These are phyloP conservation scores for Yamadazyma epiphylla DNA, from an alignment of 1,139 yeast species.

Conservation along the genomic window DNA sequence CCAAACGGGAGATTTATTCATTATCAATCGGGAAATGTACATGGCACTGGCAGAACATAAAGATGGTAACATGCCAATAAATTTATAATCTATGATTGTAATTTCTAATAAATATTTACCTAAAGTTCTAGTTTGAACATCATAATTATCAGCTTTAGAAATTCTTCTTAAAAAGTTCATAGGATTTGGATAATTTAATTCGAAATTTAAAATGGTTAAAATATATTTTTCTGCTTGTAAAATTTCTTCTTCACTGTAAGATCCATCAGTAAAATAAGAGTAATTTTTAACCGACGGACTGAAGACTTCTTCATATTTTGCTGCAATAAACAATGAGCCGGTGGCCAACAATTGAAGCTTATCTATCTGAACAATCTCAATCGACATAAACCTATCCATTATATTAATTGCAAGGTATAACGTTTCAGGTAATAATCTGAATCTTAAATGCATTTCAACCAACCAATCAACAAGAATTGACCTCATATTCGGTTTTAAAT, in stretches of 20 bases:
- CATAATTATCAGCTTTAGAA: conserved; percentile 93
- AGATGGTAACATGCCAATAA: conserved; percentile 77
- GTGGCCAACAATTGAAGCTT: conserved; percentile 88
- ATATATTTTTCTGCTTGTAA: conserved; percentile 84
- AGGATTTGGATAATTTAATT: conserved; percentile 87
- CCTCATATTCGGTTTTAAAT: conserved; percentile 80
- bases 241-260: conserved; percentile 80
- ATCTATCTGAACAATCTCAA: conserved; percentile 75
- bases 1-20: conserved; percentile 71
- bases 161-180: conserved; percentile 90
- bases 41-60: conserved; percentile 88
- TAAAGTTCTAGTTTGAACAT: conserved; percentile 84
- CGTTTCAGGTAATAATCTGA: conserved; percentile 87
- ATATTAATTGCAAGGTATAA: conserved; percentile 82
- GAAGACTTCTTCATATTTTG: conserved; percentile 93
- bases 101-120: conserved; percentile 88
- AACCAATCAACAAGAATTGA: conserved; percentile 93
- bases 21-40: conserved; percentile 79
- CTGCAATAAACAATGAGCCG: conserved; percentile 86
- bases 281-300: conserved; percentile 86
- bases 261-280: conserved; percentile 84
- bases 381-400: conserved; percentile 86
- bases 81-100: conserved; percentile 73
- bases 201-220: conserved; percentile 70
- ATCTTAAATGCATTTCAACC: conserved; percentile 85